Base-by-base conservation (phyloP, 352 stramenopile species). In the Peronospora destructor region DNA sequence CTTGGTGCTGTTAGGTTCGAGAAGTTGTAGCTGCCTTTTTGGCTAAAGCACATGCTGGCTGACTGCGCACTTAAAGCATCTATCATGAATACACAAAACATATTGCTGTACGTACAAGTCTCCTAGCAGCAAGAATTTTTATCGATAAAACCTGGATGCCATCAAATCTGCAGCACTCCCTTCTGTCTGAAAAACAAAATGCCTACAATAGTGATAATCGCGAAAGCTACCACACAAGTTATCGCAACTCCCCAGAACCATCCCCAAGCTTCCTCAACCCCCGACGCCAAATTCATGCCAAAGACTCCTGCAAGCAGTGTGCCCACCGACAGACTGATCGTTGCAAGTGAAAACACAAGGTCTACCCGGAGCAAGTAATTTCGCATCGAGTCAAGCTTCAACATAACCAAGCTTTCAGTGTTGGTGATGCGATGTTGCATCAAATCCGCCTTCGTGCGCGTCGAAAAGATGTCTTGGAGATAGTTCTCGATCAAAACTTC, bases 1-100 rank as follows among this genome's bases (percentile, higher is more conserved):
- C 77, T 93, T 57, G 82, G 82, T 56, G 79, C 82, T 36, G 77
- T 87, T 48, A 78, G 76, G 47, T 93, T 91, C 39, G 71, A 91
- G 8, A 91, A 89, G 55, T 56, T 65, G 26, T 91, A 76, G 66
- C 19, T 40, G 13, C 6, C 8, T 13, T 28, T 23, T 36, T 30
- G 2, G n/a, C 10, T 14, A 6, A 5, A 32, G 38, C 21, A n/a
- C 4, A 32, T 44, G 38, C 38, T 41, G 14, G 16, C 34, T n/a
- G 34, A 21, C 9, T 39, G n/a, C n/a, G 16, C 34, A 12, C 6
- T 11, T 12, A 14, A 39, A 39, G 9, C 34, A 7, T 36, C 32
- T 36, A 16, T 16, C 32, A 36, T 32, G 11, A 35, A 44, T 43
- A 36, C 11, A 16, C 25, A 55, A 55, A 36, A 42, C 9, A 56